Evolutionary conservation across 1,284 basidiomycete species (phyloP), one percentile per base, ranked within the genome.

Genomic region (Lentinula novae-zelandiae): DNA sequence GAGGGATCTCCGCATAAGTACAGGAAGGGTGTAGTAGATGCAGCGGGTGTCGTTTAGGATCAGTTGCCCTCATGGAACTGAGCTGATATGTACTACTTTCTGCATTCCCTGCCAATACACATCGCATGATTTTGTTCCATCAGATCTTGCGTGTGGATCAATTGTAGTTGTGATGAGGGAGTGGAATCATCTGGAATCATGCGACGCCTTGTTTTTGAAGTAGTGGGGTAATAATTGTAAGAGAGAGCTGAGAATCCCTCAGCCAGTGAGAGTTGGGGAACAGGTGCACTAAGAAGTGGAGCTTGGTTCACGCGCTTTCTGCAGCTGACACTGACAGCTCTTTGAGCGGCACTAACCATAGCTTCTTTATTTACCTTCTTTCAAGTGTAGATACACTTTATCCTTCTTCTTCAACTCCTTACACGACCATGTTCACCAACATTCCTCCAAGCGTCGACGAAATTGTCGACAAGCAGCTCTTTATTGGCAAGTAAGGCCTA

Each of bases 401-500:
- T 44, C 34, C 40, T 20, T 38, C 40, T 20, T 38, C 44, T 31
- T 27, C 20, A 7, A 48, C 40, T 46, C 5, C 13, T 33, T 34
- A 10, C 34, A 58, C 59, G 53, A 34, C 57, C 36, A 52, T 53
- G 31, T 49, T 56, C 33, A 44, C 20, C 50, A 50, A 38, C 27
- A 22, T 57, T 22, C 50, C 60, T 46, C 57, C 60, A 13, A 64
- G 63, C 48, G 17, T 78, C 17, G 67, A 67, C 46, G 59, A 70
- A 36, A 64, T 77, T 58, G 60, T 77, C 42, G 69, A 75, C 44
- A 68, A 72, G 48, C 69, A 70, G 58, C 66, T 78, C 53, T 78
- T 72, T 65, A 73, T 78, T 39, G 78, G 78, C 70, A 78, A 79
- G 77, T 79, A 65, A 60, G 78, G 60, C 3, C 13, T 13, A 39